Percentiles rank a stretch among this genome's conserved stretches.
Evolutionary conservation across 1,284 basidiomycete genomes (phyloP).

Genomic region (Microbotryum lychnidis-dioicae): DNA sequence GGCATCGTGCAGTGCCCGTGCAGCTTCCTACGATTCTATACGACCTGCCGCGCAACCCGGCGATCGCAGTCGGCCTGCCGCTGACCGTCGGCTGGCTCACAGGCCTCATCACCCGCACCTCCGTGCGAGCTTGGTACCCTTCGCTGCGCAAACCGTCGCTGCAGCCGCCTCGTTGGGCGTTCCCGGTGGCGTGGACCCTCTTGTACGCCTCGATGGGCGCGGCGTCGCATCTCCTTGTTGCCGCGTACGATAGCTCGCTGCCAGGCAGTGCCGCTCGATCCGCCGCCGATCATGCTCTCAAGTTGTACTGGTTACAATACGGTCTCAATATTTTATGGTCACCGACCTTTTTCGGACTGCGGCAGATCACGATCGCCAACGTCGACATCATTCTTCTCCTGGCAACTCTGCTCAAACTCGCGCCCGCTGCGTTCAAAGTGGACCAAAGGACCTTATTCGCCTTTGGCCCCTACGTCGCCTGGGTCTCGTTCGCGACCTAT

Average conservation of each 20-base stretch:
- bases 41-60: constrained; percentile 12
- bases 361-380: constrained; percentile 50
- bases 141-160: constrained; percentile 18
- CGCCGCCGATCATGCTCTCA: constrained; percentile 49
- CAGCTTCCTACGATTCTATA: constrained; percentile 15
- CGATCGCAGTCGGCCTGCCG: constrained; percentile 30
- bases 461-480: constrained; percentile 41
- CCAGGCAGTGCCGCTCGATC: constrained; percentile 41
- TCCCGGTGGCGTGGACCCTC: constrained; percentile 30
- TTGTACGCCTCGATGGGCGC: constrained; percentile 47
- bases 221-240: constrained; percentile 59
- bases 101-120: constrained; percentile 15
- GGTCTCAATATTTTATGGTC: constrained; percentile 62
- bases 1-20: neutral
- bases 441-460: constrained; percentile 21
- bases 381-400: constrained; percentile 55
- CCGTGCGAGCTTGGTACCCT: constrained; percentile 23
- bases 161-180: constrained; percentile 24
- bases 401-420: constrained; percentile 41
- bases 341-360: constrained; percentile 41
- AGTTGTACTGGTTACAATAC: constrained; percentile 63
- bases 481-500: constrained; percentile 60
- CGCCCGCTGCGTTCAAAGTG: constrained; percentile 9
- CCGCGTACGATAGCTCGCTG: constrained; percentile 48
- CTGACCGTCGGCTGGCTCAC: constrained; percentile 18